Evolutionary conservation across 495 filamentous ascomycete genomes (phyloP).

Genomic region (Pyronema domesticum): DNA sequence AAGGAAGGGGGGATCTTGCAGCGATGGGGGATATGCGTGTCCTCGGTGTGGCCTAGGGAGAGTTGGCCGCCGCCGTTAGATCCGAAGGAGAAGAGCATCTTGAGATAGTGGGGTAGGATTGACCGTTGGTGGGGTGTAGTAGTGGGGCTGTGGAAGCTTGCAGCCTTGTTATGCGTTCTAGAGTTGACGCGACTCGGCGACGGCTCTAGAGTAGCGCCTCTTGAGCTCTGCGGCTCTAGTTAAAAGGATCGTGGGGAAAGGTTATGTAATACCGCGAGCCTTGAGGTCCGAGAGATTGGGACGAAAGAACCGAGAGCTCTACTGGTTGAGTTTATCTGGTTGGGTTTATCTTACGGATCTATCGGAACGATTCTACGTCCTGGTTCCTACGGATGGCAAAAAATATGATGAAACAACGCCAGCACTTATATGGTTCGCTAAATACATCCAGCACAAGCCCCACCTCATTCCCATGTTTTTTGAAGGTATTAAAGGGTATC

Average conservation of each 20-base stretch:
- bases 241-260: too few species aligned
- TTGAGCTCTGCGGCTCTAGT: too few species aligned
- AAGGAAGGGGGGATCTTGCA: slow-evolving; percentile 32
- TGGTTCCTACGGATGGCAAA: too few species aligned
- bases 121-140: neutral
- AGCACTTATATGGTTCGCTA: neutral
- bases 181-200: too few species aligned
- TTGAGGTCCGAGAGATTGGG: too few species aligned
- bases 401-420: neutral
- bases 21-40: slow-evolving; percentile 47
- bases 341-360: too few species aligned
- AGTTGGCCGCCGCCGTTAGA: slow-evolving; percentile 85
- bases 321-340: too few species aligned
- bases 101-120: slow-evolving; percentile 22
- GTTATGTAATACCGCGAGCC: too few species aligned
- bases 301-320: too few species aligned
- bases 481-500: neutral
- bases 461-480: neutral
- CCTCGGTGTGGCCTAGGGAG: slow-evolving; percentile 55
- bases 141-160: slow-evolving; percentile 3
- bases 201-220: too few species aligned
- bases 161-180: neutral
- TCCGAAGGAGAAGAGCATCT: slow-evolving; percentile 58
- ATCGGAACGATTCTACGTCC: too few species aligned
- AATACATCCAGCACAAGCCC: neutral